Conservation (phyloP, 257 asterid species). For the Nicotiana benthamiana region DNA sequence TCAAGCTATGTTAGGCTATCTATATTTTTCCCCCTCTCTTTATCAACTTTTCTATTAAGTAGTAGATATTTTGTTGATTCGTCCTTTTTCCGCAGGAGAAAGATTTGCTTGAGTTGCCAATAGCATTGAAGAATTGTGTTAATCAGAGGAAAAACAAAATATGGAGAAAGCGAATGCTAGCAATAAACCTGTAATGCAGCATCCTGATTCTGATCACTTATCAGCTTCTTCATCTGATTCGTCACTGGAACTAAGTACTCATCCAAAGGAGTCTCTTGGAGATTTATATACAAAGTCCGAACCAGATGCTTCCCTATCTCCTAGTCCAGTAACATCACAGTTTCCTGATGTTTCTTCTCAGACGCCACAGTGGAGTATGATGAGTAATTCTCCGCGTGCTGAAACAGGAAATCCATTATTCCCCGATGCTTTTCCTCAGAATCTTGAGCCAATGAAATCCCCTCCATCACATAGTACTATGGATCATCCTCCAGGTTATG, state of each 20-base stretch:
- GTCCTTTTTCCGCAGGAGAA: not conserved
- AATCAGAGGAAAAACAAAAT: not conserved
- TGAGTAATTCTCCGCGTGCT: conserved; percentile 17
- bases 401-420: not conserved
- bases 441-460: conserved; percentile 17
- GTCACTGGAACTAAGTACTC: conserved; percentile 4
- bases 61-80: not conserved
- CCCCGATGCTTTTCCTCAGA: not conserved
- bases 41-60: not conserved
- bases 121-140: not conserved
- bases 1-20: too few species aligned
- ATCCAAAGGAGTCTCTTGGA: not conserved
- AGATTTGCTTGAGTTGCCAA: not conserved
- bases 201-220: conserved; percentile 2
- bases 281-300: conserved; percentile 6
- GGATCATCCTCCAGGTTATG: conserved; percentile 35
- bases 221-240: conserved; percentile 27
- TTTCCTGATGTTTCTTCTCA: conserved; percentile 1
- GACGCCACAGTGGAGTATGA: conserved; percentile 27
- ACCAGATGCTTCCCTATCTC: conserved; percentile 15
- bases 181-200: not conserved
- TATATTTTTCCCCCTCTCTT: not conserved
- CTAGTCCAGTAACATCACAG: conserved; percentile 3
- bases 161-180: not conserved
- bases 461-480: conserved; percentile 25